Conservation (phyloP, 805 yeast species). For the Myxozyma geophila region DNA sequence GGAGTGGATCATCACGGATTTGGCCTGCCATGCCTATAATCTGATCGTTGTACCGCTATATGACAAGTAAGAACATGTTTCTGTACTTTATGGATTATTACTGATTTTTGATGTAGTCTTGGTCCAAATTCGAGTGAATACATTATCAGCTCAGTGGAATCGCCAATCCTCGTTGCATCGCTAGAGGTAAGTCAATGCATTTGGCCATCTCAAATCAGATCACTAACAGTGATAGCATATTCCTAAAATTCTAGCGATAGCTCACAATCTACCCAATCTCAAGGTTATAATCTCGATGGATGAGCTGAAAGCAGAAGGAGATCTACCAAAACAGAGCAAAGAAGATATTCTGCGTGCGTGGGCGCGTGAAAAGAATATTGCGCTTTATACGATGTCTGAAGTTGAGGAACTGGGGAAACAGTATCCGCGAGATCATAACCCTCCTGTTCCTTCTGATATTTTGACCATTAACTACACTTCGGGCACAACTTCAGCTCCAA, state of each 20-base stretch:
- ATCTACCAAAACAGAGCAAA: slow-evolving; percentile 40
- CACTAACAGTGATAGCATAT: slow-evolving; percentile 48
- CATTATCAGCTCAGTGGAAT: slow-evolving; percentile 63
- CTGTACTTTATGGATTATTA: neutral
- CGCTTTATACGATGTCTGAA: slow-evolving; percentile 44
- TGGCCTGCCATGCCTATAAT: slow-evolving; percentile 66
- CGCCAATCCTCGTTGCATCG: slow-evolving; percentile 64
- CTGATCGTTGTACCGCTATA: slow-evolving; percentile 59
- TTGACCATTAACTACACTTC: slow-evolving; percentile 74
- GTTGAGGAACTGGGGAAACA: slow-evolving; percentile 51
- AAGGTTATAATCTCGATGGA: slow-evolving; percentile 64
- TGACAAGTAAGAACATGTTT: slow-evolving; percentile 43
- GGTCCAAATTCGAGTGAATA: slow-evolving; percentile 66
- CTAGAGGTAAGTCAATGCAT: slow-evolving; percentile 40
- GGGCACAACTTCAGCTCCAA: slow-evolving; percentile 77
- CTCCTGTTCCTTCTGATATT: slow-evolving; percentile 57
- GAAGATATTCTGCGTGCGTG: slow-evolving; percentile 40
- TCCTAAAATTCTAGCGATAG: slow-evolving; percentile 52
- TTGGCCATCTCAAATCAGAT: too few species aligned
- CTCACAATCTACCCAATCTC: slow-evolving; percentile 50
- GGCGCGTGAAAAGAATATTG: slow-evolving; percentile 42
- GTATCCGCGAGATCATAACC: slow-evolving; percentile 53
- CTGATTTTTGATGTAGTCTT: slow-evolving; percentile 45
- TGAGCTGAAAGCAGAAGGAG: slow-evolving; percentile 46
- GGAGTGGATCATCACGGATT: slow-evolving; percentile 73